These are phyloP conservation scores for Teunomyces kruisii DNA, from an alignment of 805 yeast species.

Conservation along the genomic window DNA sequence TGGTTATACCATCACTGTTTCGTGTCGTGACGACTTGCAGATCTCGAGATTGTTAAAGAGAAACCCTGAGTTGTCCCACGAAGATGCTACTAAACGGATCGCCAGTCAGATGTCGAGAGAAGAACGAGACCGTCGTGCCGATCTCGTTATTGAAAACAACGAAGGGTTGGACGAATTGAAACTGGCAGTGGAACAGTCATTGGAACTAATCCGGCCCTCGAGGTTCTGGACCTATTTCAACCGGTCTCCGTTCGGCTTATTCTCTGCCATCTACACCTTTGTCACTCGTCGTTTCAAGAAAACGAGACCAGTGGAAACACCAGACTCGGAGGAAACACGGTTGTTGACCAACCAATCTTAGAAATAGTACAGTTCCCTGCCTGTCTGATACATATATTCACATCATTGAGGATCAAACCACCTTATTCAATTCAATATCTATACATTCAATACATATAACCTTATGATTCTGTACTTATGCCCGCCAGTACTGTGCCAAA, in stretches of 20 bases:
- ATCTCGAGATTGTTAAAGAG: slow-evolving; percentile 60
- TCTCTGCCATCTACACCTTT: slow-evolving; percentile 12
- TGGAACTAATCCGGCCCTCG: slow-evolving; percentile 31
- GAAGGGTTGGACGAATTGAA: slow-evolving; percentile 23
- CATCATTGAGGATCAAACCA: no score
- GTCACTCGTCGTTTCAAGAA: neutral
- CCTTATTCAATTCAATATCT: no score
- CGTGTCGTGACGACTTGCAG: slow-evolving; percentile 60
- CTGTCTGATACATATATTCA: no score
- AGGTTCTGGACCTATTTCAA: slow-evolving; percentile 16
- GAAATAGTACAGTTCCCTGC: no score
- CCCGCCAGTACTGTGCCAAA: slow-evolving; percentile 97
- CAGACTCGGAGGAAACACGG: neutral
- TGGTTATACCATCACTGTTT: slow-evolving; percentile 66
- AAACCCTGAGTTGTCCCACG: slow-evolving; percentile 61
- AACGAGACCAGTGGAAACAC: neutral
- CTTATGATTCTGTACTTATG: slow-evolving; percentile 35
- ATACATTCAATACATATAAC: no score
- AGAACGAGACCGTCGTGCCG: slow-evolving; percentile 59
- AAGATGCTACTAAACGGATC: slow-evolving; percentile 74
- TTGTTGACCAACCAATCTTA: neutral
- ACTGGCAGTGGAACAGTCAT: slow-evolving; percentile 19
- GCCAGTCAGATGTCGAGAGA: slow-evolving; percentile 70
- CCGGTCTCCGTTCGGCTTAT: slow-evolving; percentile 14
- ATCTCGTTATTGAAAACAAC: slow-evolving; percentile 66